Base-by-base conservation (phyloP, 495 filamentous ascomycete species). In the Hypoxylon lenormandii region DNA sequence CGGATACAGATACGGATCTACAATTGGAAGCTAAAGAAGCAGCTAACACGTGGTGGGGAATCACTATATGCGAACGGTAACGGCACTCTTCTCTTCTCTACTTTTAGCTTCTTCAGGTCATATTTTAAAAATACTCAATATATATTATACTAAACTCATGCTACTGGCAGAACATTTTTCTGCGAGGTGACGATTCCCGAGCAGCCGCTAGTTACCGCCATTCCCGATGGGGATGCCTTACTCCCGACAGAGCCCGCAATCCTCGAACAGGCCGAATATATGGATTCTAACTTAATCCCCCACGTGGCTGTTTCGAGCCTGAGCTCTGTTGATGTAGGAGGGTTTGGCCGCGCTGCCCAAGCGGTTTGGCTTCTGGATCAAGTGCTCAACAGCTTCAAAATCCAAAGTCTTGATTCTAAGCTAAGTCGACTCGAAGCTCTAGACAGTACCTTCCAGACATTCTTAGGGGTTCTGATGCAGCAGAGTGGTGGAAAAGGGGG, bases 21-120 rank as follows among this genome's bases (percentile, higher is more conserved):
- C 36, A 48, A 36, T 10, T 73, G 48, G 28, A 69, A 54, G 60
- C 47, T 19, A 47, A 65, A 66, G 76, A 78, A 48, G 74, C 76
- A 28, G 37, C 33, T 0, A 78, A 79, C 21, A 78, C 77, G 5
- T 80, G 74, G 77, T 79, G 76, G 76, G 76, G 72, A 13, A 64
- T 79, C n/a, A 54, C 71, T 7, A 76, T 77, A 10, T 72, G 59
- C 19, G 76, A 78, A 48, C 48, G 74, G 76, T 78, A 62, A 18
- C 6, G 6, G 10, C 30, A 3, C 72, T 12, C 43, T 55, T 38
- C 60, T 5, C 18, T 30, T 50, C 28, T 28, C 45, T 21, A 15
- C 15, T 16, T 42, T 16, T 1, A 16, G 7, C 36, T 38, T 10
- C 36, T 38, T 38, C 36, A 45, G 7, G 6, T 19, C 42, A 22